Percentiles rank a stretch among this genome's conserved stretches.
These are phyloP conservation scores for Shiraia sp. DNA, from an alignment of 2,329 filamentous ascomycete species.

Conservation along the genomic window DNA sequence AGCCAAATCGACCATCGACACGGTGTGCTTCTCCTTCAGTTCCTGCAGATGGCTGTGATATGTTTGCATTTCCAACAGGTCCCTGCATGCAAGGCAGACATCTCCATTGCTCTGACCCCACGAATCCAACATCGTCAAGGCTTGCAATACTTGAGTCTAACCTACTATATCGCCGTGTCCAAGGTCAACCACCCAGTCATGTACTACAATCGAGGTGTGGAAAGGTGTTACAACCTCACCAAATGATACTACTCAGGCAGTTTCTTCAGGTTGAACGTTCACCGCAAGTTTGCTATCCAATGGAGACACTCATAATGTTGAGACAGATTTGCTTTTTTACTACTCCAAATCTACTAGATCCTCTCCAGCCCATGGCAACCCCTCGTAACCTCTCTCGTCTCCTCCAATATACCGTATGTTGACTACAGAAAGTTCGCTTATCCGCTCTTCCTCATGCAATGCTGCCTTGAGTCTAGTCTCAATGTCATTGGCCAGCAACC, in stretches of 20 bases:
- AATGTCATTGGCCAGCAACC: background rate
- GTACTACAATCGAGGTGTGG: too few relatives aligned
- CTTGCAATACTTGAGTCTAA: too few relatives aligned
- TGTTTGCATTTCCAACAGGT: constrained; percentile 5
- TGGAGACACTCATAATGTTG: too few relatives aligned
- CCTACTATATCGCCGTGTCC: too few relatives aligned
- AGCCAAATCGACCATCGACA: constrained; percentile 9
- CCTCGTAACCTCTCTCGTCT: background rate
- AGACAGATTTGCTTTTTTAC: background rate
- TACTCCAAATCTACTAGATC: too few relatives aligned
- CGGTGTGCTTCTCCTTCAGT: constrained; percentile 16
- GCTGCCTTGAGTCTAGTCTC: constrained; percentile 1
- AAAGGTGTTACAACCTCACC: too few relatives aligned
- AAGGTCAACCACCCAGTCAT: too few relatives aligned
- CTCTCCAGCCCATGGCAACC: background rate
- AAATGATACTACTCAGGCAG: too few relatives aligned
- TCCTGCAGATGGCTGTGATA: constrained; percentile 24
- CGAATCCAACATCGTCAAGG: background rate
- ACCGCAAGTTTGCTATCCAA: too few relatives aligned
- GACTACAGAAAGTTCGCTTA: background rate
- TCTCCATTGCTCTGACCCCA: background rate
- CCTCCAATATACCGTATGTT: constrained; percentile 2
- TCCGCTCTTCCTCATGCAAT: background rate
- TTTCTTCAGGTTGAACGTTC: too few relatives aligned
- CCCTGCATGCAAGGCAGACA: constrained; percentile 4